These are phyloP conservation scores for Aureobasidium vineae DNA, from an alignment of 2,329 filamentous ascomycete species.

Conservation along the genomic window DNA sequence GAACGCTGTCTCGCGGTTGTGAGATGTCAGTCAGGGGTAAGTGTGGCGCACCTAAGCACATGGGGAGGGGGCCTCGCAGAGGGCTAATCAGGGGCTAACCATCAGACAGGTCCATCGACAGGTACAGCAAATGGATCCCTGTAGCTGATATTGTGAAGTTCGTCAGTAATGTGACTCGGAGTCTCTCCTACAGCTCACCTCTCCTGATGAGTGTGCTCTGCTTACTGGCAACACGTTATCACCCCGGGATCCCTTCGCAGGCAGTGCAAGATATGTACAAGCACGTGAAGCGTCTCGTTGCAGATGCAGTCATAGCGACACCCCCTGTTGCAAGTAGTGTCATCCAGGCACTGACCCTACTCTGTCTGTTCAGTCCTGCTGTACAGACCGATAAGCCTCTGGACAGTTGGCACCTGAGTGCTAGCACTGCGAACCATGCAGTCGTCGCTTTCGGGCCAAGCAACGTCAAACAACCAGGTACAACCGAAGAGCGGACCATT, in stretches of 20 bases:
- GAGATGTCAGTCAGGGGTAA: no score
- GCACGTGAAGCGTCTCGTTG: constrained; percentile 11
- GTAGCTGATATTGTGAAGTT: background rate
- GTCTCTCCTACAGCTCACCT: background rate
- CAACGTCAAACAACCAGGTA: background rate
- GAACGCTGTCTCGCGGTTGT: background rate
- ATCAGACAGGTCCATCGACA: constrained; percentile 3
- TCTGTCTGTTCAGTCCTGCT: constrained; percentile 15
- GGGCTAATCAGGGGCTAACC: background rate
- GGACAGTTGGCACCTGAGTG: constrained; percentile 23
- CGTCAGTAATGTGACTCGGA: background rate
- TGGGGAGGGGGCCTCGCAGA: background rate
- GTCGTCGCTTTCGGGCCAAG: constrained; percentile 9
- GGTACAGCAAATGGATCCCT: constrained; percentile 13
- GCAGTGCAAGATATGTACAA: constrained; percentile 12
- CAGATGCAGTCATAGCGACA: constrained; percentile 17
- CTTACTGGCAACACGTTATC: constrained; percentile 16
- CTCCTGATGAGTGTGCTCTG: constrained; percentile 10
- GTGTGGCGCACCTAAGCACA: background rate
- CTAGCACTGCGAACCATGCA: constrained; percentile 17
- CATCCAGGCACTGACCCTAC: constrained; percentile 2
- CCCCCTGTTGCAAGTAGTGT: constrained; percentile 1
- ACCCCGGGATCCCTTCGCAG: background rate
- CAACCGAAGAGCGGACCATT: background rate
- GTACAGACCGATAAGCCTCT: constrained; percentile 17